Evolutionary conservation across 352 stramenopile species (phyloP), one percentile per base, ranked within the genome.

Genomic region (Phytophthora idaei): DNA sequence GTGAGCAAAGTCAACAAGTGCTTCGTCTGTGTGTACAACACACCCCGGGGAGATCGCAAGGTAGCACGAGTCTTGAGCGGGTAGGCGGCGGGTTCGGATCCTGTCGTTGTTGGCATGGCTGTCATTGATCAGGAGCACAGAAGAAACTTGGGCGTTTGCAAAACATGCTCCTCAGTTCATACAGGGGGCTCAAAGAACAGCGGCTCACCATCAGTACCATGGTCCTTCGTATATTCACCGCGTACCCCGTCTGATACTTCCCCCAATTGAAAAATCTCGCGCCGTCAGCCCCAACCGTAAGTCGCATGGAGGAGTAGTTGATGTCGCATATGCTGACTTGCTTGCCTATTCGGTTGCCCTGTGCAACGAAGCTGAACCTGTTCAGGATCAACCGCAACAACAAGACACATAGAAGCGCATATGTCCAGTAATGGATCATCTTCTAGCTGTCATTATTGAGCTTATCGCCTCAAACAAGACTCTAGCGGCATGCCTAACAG

Each of bases 1-100:
- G 63, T 78, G 64, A 69, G 11, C 1, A 64, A 58, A 1, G 69
- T 42, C 0, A 80, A 68, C 54, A 80, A 78, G 36, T 67, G 10
- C 0, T 75, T 79, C 27, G 57, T 32, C 0, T 76, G 71, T 42
- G 46, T 76, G 17, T 49, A 25, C 12, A 75, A 56, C 14, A 62
- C 44, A 1, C 39, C 48, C 8, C 32, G 44, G 0, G 50, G 62
- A 41, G 51, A 67, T 36, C 14, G 55, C 9, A 62, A 54, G 25
- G 29, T 67, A 3, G 41, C 37, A 3, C 48, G 55, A 1, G 37
- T 67, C 3, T 29, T 71, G 41, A 73, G 67, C 17, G 67, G 66
- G 5, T 55, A 34, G 50, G 50, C 1, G 5, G 44, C 21, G 1
- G 44, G 15, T 27, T 21, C 34, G 4, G 61, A 59, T 31, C 21